Base-by-base conservation (phyloP, 2,329 filamentous ascomycete genomes). In the Fusarium virguliforme region DNA sequence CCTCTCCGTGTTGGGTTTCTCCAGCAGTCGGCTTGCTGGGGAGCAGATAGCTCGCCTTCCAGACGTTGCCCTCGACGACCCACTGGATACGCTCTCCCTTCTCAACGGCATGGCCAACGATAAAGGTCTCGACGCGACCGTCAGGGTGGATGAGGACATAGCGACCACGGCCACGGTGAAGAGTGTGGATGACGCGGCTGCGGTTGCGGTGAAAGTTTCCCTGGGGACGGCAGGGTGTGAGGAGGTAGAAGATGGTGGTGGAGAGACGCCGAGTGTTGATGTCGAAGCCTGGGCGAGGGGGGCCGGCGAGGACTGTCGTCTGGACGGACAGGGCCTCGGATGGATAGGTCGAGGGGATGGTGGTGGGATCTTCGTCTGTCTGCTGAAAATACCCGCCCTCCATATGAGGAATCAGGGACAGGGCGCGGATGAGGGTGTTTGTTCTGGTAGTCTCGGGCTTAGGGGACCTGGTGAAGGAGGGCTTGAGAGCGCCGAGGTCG, bases 21-120 rank as follows among this genome's bases (percentile, higher is more conserved):
- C 13, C 43, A n/a, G 13, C 28, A 30, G n/a, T 43, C 12, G 41
- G 26, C 18, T 68, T 60, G 48, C 38, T 28, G 15, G 69, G 70
- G 4, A 91, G 77, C 62, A 92, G 74, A 78, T 86, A 91, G 73
- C 85, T 90, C 10, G 86, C 87, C 80, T 92, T 93, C 76, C 86
- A 93, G 77, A 89, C 88, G 5, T 88, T 90, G 0, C 90, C 90
- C 59, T 91, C 89, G 8, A 93, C 90, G 65, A 91, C 83, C 90
- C 90, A 93, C 77, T 92, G 89, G 74, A 91, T 70, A 76, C 77
- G 86, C 82, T 93, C 91, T 1, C 90, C 90, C 0, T 75, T 79
- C 4, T 81, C 82, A 6, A 92, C 80, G 75, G 90, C 81, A 12
- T 82, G 83, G 0, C 90, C 91, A 1, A 92, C 91, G 4, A 90